phyloP scores from a whole-genome alignment of 1,139 yeast genomes.

The Suhomyces chickasaworum region DNA sequence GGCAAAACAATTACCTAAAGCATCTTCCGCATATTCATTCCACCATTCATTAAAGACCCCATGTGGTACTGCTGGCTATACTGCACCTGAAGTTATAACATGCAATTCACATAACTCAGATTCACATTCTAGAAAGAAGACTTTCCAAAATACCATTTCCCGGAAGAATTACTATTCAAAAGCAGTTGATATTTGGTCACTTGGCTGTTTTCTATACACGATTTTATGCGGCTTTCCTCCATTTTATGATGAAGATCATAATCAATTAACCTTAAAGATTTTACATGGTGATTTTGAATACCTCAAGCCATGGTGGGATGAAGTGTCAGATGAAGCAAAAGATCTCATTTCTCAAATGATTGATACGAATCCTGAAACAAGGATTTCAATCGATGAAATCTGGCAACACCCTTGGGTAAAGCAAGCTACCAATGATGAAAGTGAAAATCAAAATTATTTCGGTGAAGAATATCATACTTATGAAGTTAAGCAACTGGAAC shows the following conservation, averaged over 20 bases:
- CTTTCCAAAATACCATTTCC: conserved; percentile 23
- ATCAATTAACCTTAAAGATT: conserved; percentile 78
- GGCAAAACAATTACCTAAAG: conserved; percentile 70
- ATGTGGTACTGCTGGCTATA: conserved; percentile 88
- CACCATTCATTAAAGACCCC: conserved; percentile 70
- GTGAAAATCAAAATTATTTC: conserved; percentile 11
- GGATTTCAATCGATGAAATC: conserved; percentile 66
- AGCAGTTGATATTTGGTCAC: conserved; percentile 94
- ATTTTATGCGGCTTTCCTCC: conserved; percentile 95
- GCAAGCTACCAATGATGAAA: conserved; percentile 4
- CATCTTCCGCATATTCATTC: conserved; percentile 52
- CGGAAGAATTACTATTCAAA: conserved; percentile 83
- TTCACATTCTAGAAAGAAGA: conserved; percentile 10
- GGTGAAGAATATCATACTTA: conserved; percentile 12
- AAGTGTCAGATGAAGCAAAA: conserved; percentile 77
- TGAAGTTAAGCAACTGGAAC: conserved; percentile 8
- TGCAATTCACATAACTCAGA: conserved; percentile 27
- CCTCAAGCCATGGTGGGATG: conserved; percentile 97
- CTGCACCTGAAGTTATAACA: conserved; percentile 90
- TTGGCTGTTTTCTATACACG: conserved; percentile 91
- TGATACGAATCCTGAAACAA: conserved; percentile 60
- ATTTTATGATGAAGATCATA: conserved; percentile 86
- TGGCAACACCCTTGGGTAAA: conserved; percentile 54
- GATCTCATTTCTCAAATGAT: conserved; percentile 55
- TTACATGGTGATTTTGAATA: conserved; percentile 82